phyloP scores from a whole-genome alignment of 2,329 filamentous ascomycete genomes.

The Colletotrichum trifolii region DNA sequence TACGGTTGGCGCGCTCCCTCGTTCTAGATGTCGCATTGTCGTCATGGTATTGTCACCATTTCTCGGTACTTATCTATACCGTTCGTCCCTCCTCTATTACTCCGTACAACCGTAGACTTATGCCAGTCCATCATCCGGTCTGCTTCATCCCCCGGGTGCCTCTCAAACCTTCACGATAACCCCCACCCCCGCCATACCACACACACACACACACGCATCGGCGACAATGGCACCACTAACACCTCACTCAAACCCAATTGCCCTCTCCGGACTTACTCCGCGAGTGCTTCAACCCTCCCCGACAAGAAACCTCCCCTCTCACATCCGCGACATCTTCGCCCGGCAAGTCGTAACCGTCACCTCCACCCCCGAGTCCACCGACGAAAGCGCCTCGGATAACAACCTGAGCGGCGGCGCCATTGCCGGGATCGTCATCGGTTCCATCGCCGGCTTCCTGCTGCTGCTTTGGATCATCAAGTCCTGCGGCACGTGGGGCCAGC shows the following conservation, averaged over 20 bases:
- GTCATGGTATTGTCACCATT: constrained; percentile 20
- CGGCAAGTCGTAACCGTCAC: constrained; percentile 46
- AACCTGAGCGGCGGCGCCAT: constrained; percentile 59
- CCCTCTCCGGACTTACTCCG: constrained; percentile 7
- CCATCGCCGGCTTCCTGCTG: constrained; percentile 57
- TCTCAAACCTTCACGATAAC: neutral
- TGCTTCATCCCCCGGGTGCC: neutral
- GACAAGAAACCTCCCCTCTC: constrained; percentile 17
- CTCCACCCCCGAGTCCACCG: constrained; percentile 35
- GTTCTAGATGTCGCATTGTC: neutral
- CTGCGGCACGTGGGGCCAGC: constrained; percentile 42
- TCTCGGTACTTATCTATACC: constrained; percentile 14
- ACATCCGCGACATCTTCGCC: constrained; percentile 17
- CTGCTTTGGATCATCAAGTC: constrained; percentile 60
- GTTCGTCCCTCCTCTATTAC: neutral
- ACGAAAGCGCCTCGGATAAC: constrained; percentile 37
- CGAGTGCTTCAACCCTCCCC: constrained; percentile 2
- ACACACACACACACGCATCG: neutral
- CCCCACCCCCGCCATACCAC: neutral
- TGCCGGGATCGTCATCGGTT: constrained; percentile 62
- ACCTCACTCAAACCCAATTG: neutral
- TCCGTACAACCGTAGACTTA: no score
- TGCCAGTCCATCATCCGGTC: neutral
- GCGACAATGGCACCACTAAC: constrained; percentile 25
- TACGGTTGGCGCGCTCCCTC: neutral